A percentile compares a stretch with the other conserved stretches of the same genome.
phyloP scores from a whole-genome alignment of 75 land plant species.

The Adiantum capillusveneris region DNA sequence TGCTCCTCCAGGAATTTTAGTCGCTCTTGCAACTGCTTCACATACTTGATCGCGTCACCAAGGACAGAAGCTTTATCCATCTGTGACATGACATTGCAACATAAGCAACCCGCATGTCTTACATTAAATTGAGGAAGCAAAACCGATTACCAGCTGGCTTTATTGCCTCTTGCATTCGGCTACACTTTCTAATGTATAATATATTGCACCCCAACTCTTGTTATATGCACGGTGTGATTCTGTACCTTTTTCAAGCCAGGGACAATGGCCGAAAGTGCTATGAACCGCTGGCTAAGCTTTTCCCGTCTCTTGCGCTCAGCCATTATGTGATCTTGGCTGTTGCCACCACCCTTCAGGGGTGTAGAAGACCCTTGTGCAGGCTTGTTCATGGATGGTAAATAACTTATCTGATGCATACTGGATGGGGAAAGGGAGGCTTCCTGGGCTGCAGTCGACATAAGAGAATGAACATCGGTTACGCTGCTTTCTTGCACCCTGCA shows the following conservation, averaged over 20 bases:
- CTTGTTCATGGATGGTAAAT: conserved; percentile 5
- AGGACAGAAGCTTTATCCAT: conserved; percentile 92
- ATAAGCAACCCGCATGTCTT: background rate
- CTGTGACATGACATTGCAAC: conserved; percentile 18
- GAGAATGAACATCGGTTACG: background rate
- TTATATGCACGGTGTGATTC: too few relatives aligned
- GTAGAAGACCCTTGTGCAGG: background rate
- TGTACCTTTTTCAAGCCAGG: conserved; percentile 79
- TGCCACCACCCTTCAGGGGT: background rate
- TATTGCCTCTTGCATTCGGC: too few relatives aligned
- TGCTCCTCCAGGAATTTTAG: conserved; percentile 58
- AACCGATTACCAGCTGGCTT: too few relatives aligned
- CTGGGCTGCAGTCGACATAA: background rate
- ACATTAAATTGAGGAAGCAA: too few relatives aligned
- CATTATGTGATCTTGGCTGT: conserved; percentile 46
- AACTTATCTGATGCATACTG: background rate
- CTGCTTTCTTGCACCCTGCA: conserved; percentile 14
- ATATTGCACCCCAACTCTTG: too few relatives aligned
- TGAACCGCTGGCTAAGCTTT: conserved; percentile 86
- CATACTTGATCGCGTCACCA: conserved; percentile 72
- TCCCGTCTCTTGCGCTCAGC: conserved; percentile 87
- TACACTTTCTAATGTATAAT: too few relatives aligned
- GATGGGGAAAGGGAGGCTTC: conserved; percentile 5
- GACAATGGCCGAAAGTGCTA: conserved; percentile 78
- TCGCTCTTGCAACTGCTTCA: conserved; percentile 69